Base-by-base conservation (phyloP, 2,329 filamentous ascomycete genomes). In the Truncatella angustata region DNA sequence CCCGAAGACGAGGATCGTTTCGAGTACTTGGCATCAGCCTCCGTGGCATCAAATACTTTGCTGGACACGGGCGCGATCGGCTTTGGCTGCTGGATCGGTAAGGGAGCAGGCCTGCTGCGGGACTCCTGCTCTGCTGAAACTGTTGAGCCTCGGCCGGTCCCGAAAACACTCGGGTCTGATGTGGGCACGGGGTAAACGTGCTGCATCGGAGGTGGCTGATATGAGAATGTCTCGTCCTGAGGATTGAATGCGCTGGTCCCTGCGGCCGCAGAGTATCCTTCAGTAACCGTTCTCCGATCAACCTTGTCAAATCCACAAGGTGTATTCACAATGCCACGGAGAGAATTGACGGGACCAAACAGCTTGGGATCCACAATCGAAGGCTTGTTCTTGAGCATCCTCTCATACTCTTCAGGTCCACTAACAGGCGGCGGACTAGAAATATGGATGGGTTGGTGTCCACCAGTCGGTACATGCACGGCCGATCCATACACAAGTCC, bases 71-170 rank as follows among this genome's bases (percentile, higher is more conserved):
- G 90, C 2, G 81, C 77, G 53, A 90, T 80, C 2, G 92, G 92
- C 60, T 91, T 87, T 2, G 92, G 92, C 61, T 96, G 90, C 66
- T 94, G 88, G n/a, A 97, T 76, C 10, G 86, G 84, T 28, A 91
- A 79, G 0, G 82, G 76, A 5, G 74, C 82, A 4, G 85, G 81
- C 37, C 81, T 77, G 14, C 69, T 65, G 16, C 67, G 70, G 20
- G 71, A 66, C 3, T 74, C 65, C 39, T 74, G 70, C 50, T 66
- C 68, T 68, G 52, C 67, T 14, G 75, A 74, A 12, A 75, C 66
- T n/a, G 75, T 63, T 34, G 82, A 81, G 20, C 71, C 74, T 28
- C 76, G 74, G 23, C 69, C 72, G 45, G 77, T 80, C 57, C 90
- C 85, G 58, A 86, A 86, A 23, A 72, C 76, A 18, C 71, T 75